Percentiles rank a stretch among this genome's conserved stretches.
phyloP scores from a whole-genome alignment of 2,329 filamentous ascomycete species.

The Scolecobasidium constrictum region DNA sequence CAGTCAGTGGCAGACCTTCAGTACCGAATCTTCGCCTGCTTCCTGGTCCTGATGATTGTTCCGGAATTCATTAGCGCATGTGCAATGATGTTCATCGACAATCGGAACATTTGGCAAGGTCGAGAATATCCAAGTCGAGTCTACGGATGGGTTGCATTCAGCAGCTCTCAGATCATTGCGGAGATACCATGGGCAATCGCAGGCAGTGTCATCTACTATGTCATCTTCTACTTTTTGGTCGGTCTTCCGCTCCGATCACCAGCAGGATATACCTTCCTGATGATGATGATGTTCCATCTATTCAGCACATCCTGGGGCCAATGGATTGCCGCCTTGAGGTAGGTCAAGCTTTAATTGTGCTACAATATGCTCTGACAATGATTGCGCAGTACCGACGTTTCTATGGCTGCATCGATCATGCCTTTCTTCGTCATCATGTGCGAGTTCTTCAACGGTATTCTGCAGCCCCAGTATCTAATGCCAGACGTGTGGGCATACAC shows the following conservation, averaged over 20 bases:
- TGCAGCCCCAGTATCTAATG: slow-evolving; percentile 46
- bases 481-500: slow-evolving; percentile 64
- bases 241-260: slow-evolving; percentile 32
- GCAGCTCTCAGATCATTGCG: slow-evolving; percentile 59
- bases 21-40: slow-evolving; percentile 37
- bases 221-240: slow-evolving; percentile 58
- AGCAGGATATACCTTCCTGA: slow-evolving; percentile 59
- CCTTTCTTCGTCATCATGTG: slow-evolving; percentile 78
- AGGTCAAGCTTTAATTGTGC: slow-evolving; percentile 67
- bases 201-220: slow-evolving; percentile 40
- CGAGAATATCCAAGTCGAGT: slow-evolving; percentile 54
- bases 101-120: slow-evolving; percentile 41
- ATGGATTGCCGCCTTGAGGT: slow-evolving; percentile 52
- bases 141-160: slow-evolving; percentile 59
- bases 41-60: slow-evolving; percentile 36
- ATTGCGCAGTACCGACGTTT: too few relatives aligned
- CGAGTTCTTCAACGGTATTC: slow-evolving; percentile 49
- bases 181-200: slow-evolving; percentile 48
- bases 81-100: slow-evolving; percentile 41
- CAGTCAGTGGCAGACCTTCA: slow-evolving; percentile 30
- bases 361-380: slow-evolving; percentile 56
- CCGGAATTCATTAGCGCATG: slow-evolving; percentile 35
- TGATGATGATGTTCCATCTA: slow-evolving; percentile 60
- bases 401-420: too few relatives aligned
- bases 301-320: slow-evolving; percentile 61